A percentile compares a stretch with the other conserved stretches of the same genome.
These are phyloP conservation scores for Hygrophoropsis aurantiaca DNA, from an alignment of 768 basidiomycete genomes.

Conservation along the genomic window DNA sequence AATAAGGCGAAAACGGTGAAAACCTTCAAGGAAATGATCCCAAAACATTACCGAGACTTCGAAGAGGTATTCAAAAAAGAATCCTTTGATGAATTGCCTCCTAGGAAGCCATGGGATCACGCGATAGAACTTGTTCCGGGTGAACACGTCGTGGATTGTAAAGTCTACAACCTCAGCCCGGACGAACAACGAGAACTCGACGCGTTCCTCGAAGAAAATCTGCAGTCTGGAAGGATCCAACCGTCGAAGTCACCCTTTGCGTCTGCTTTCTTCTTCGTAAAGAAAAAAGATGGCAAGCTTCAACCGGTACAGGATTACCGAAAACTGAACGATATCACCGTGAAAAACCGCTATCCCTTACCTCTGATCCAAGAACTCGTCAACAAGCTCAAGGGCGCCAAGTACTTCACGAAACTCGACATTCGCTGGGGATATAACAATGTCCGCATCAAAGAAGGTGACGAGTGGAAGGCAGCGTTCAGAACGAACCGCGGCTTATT, in stretches of 20 bases:
- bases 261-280: conserved; percentile 27
- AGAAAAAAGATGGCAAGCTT: conserved; percentile 35
- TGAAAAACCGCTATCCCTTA: conserved; percentile 26
- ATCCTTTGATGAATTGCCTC: conserved; percentile 16
- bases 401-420: too few species aligned
- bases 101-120: conserved; percentile 6
- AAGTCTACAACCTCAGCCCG: conserved; percentile 10
- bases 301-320: conserved; percentile 33
- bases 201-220: conserved; percentile 23
- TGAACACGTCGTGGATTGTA: conserved; percentile 3
- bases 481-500: too few species aligned
- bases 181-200: conserved; percentile 18
- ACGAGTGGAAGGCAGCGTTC: conserved; percentile 13
- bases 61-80: conserved; percentile 21
- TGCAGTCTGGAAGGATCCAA: conserved; percentile 11
- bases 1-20: not conserved
- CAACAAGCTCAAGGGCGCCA: too few species aligned
- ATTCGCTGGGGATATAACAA: too few species aligned
- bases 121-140: conserved; percentile 1
- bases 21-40: conserved; percentile 13
- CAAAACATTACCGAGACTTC: conserved; percentile 6
- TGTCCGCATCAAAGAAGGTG: too few species aligned
- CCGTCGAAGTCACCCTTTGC: conserved; percentile 20
- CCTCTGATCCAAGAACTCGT: conserved; percentile 22
- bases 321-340: conserved; percentile 21